These are phyloP conservation scores for Casuarina equisetifolia DNA, from an alignment of 306 rosid species.

Conservation along the genomic window DNA sequence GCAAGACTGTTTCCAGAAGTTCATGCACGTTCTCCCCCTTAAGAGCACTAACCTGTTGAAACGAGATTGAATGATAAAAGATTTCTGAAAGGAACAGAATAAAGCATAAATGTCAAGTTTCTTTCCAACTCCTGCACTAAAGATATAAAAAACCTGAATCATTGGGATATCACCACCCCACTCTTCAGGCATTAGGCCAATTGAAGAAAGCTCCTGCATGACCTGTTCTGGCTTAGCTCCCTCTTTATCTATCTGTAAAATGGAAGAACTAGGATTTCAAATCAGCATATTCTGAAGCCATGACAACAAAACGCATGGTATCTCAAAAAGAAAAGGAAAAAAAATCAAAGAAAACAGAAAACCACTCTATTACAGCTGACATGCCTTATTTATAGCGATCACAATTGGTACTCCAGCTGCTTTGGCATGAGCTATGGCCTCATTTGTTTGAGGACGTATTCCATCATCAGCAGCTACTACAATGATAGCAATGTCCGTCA, in stretches of 20 bases:
- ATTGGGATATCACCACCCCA: slow-evolving; percentile 97
- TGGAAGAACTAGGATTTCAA: slow-evolving; percentile 15
- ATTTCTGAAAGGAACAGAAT: slow-evolving; percentile 18
- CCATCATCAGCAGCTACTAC: slow-evolving; percentile 99
- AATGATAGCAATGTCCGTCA: slow-evolving; percentile 89
- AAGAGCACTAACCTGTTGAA: slow-evolving; percentile 87
- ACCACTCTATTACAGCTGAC: slow-evolving; percentile 22
- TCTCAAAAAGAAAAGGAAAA: background rate
- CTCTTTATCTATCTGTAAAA: slow-evolving; percentile 82
- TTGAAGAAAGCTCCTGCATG: slow-evolving; percentile 94
- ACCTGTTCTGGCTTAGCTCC: slow-evolving; percentile 97
- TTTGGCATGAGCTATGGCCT: slow-evolving; percentile 98
- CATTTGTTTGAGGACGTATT: slow-evolving; percentile 95
- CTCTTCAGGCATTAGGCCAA: slow-evolving; percentile 95
- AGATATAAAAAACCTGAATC: slow-evolving; percentile 77
- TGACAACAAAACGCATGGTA: slow-evolving; percentile 17
- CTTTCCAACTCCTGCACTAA: slow-evolving; percentile 16
- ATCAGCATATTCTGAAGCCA: slow-evolving; percentile 31
- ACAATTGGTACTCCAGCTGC: slow-evolving; percentile 96
- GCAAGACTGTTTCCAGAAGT: slow-evolving; percentile 92
- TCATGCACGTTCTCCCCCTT: slow-evolving; percentile 83
- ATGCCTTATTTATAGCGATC: slow-evolving; percentile 92
- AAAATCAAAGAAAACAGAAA: too few species aligned
- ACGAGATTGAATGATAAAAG: slow-evolving; percentile 23
- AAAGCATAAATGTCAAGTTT: slow-evolving; percentile 25